Percentiles rank a stretch among this genome's conserved stretches.
phyloP scores from a whole-genome alignment of 129 eudicot genomes.

The Daucus carota region DH1_v3.0 NC_030387.2:38643001-38643500 shows the following conservation, averaged over 20 bases:
- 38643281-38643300: conserved; percentile 99
- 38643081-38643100: conserved; percentile 97
- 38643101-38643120: conserved; percentile 77
- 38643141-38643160: conserved; percentile 96
- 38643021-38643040: neutral
- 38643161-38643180: conserved; percentile 94
- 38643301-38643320: conserved; percentile 91
- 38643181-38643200: conserved; percentile 74
- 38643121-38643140: conserved; percentile 90
- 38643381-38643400: conserved; percentile 92
- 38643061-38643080: conserved; percentile 97
- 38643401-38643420: conserved; percentile 24
- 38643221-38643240: neutral
- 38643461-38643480: neutral
- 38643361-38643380: conserved; percentile 85
- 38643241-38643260: neutral
- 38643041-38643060: neutral
- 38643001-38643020: neutral
- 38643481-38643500: conserved; percentile 39
- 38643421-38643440: conserved; percentile 10
- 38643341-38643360: conserved; percentile 98
- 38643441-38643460: neutral
- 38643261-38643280: conserved; percentile 18
- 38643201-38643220: conserved; percentile 10
- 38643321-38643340: conserved; percentile 98